Base-by-base conservation (phyloP, 192 early-diverging fungal genomes). In the Endogone sp. region DNA sequence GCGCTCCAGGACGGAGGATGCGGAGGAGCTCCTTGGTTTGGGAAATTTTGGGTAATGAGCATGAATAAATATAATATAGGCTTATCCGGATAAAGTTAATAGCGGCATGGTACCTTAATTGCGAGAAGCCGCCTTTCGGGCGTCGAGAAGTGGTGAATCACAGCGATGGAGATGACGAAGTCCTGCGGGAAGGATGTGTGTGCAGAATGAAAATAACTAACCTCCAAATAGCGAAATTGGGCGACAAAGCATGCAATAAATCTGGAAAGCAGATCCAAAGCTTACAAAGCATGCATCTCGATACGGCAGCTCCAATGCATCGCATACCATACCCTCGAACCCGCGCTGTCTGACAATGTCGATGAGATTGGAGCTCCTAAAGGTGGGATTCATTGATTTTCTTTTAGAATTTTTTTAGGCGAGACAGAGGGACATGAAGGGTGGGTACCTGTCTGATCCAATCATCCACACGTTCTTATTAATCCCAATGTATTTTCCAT, bases 401-500 rank as follows among this genome's bases (percentile, higher is more conserved):
- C 30, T 29, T 65, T 8, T 29, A 16, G 44, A 11, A 28, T 62
- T 29, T 23, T 24, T 26, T 20, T n/a, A n/a, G n/a, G n/a, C n/a
- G n/a, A n/a, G n/a, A n/a, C n/a, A n/a, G n/a, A n/a, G n/a, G n/a
- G n/a, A n/a, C n/a, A n/a, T n/a, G n/a, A n/a, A n/a, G n/a, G n/a
- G n/a, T n/a, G n/a, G n/a, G n/a, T 82, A 91, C 90, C 89, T 82
- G 69, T 99, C 97, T 0, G 91, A 93, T 57, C 95, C 97, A 30
- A 94, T 64, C 44, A 92, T 88, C 68, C 86, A 85, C 6, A 95
- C 73, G n/a, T 88, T 83, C n/a, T 77, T 78, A 69, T 97, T 96
- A 3, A 97, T 91, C 29, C 89, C 90, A 72, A 99, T 82, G 72
- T 99, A 99, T 77, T 99, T 99, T 56, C 97, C 97, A 79, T 99